Base-by-base conservation (phyloP, 768 basidiomycete species). In the Lyophyllum semitale region DNA sequence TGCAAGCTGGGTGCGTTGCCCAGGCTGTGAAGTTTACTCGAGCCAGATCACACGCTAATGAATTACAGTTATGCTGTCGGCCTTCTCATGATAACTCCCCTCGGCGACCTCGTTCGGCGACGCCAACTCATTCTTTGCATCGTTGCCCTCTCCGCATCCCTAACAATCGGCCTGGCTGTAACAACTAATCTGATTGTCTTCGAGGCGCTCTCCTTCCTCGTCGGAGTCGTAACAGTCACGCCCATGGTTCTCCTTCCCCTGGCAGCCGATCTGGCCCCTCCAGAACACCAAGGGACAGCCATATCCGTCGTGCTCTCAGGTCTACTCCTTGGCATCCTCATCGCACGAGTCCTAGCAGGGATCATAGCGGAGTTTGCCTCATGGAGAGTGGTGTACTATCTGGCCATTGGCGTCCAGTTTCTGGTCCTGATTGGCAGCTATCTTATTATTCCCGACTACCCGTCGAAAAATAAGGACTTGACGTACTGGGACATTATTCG, bases 101-200 rank as follows among this genome's bases (percentile, higher is more conserved):
- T 93, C 0, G 93, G 94, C 8, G 93, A 96, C 67, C 79, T 95
- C 18, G 79, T 93, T 26, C 87, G 88, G n/a, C 75, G 93, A 33
- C 77, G 93, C 11, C 86, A 84, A 40, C 76, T 96, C 0, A 77
- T 89, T 29, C 75, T 95, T 18, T 55, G 77, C 11, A 70, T 92
- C n/a, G 73, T 88, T 33, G 59, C 79, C 1, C 44, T 80, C 22
- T 83, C 86, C 0, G 78, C 81, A 0, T 62, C 77, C 4, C 73
- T 96, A 4, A 84, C 88, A 0, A 84, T 95, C 47, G 92, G 88
- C 0, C 77, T 94, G 1, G 80, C 88, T 0, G 59, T 91, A 11
- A 89, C 90, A 0, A 70, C 68, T 1, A 80, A 70, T 46, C 73
- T 91, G 4, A 71, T 69, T 8, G 82, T 78, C 23, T 89, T 93